Percentiles rank a stretch among this genome's conserved stretches.
phyloP scores from a whole-genome alignment of 2,329 filamentous ascomycete genomes.

The Monosporascus cannonballus region DNA sequence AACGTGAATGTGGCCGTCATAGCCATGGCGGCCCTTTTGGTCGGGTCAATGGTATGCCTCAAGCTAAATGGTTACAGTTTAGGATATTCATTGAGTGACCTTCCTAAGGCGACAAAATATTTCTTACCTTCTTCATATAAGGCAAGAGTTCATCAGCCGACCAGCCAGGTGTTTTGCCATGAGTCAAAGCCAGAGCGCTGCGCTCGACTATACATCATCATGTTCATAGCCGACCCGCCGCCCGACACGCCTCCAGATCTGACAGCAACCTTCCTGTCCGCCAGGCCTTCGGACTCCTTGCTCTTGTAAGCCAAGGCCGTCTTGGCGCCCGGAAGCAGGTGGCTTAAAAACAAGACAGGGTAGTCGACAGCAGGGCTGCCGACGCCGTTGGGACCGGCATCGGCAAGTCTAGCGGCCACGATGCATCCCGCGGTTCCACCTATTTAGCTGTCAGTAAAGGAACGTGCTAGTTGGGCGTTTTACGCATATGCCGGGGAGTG shows the following conservation, averaged over 20 bases:
- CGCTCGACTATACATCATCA: constrained; percentile 31
- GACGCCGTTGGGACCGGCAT: not conserved
- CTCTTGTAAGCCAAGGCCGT: not conserved
- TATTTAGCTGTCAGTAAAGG: not conserved
- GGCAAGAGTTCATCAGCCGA: constrained; percentile 7
- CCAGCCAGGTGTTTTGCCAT: constrained; percentile 14
- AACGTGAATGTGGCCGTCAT: constrained; percentile 47
- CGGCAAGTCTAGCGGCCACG: not conserved
- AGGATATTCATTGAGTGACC: too few species aligned
- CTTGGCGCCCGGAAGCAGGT: not conserved
- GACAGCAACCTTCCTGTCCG: not conserved
- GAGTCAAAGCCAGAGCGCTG: constrained; percentile 19
- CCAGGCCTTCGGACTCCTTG: not conserved
- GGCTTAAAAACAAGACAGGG: not conserved
- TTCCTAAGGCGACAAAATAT: too few species aligned
- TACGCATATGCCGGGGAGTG: too few species aligned
- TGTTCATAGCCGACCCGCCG: constrained; percentile 44
- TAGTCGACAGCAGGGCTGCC: not conserved
- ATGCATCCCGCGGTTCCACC: not conserved
- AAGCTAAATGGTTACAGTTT: constrained; percentile 23
- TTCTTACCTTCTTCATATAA: constrained; percentile 25
- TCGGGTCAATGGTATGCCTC: constrained; percentile 48
- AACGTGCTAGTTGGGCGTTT: too few species aligned
- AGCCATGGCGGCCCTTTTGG: constrained; percentile 39
- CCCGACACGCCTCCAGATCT: constrained; percentile 36